These are phyloP conservation scores for Clonostachys sp. DNA, from an alignment of 2,329 filamentous ascomycete genomes.

Conservation along the genomic window DNA sequence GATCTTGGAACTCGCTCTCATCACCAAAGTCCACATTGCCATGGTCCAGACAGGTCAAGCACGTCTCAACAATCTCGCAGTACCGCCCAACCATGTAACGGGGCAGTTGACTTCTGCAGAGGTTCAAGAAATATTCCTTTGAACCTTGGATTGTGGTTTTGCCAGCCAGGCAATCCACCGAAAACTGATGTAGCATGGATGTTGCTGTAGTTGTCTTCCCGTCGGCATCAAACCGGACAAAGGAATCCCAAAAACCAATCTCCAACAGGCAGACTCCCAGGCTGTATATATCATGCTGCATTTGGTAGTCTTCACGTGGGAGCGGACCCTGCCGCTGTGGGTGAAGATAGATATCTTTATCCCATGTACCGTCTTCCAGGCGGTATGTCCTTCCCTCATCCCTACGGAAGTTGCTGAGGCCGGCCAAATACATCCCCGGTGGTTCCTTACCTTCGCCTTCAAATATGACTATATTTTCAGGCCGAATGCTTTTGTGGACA, in stretches of 20 bases:
- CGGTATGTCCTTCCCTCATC: constrained; percentile 6
- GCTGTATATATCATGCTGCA: constrained; percentile 54
- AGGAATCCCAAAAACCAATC: constrained; percentile 40
- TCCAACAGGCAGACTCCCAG: constrained; percentile 49
- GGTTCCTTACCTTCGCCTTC: neutral
- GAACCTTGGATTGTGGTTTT: neutral
- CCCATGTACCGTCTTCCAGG: constrained; percentile 22
- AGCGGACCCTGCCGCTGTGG: constrained; percentile 36
- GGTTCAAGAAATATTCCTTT: neutral
- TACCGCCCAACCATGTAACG: constrained; percentile 20
- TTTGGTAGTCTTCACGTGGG: constrained; percentile 31
- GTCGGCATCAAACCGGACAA: constrained; percentile 12
- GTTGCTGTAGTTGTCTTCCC: too few relatives aligned
- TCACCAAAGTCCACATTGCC: constrained; percentile 19
- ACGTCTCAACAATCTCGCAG: constrained; percentile 19
- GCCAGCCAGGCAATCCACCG: constrained; percentile 1
- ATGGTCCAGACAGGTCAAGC: constrained; percentile 25
- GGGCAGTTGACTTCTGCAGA: neutral
- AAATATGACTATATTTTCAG: constrained; percentile 26
- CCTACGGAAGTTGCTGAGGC: constrained; percentile 11
- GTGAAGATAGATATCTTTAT: constrained; percentile 46
- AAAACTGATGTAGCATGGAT: neutral
- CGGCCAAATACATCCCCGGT: constrained; percentile 4
- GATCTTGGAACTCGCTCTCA: constrained; percentile 10
- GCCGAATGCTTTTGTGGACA: constrained; percentile 41